Evolutionary conservation across 2,329 filamentous ascomycete genomes (phyloP).

Genomic region (Helicocarpus griseus): DNA sequence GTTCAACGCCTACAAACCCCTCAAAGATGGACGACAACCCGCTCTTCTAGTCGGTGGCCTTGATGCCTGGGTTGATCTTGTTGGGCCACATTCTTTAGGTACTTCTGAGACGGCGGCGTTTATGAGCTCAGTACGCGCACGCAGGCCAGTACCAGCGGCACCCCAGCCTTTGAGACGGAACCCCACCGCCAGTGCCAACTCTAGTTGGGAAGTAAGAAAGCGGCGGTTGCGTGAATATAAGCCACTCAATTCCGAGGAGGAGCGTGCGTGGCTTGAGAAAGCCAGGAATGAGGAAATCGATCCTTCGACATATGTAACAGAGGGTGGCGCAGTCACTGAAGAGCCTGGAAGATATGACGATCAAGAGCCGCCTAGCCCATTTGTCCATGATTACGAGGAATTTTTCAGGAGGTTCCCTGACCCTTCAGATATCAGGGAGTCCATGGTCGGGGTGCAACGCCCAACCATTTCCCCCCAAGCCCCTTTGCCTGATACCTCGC

Average conservation of each 20-base stretch:
- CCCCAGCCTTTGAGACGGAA: conserved; percentile 43
- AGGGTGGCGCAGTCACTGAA: conserved; percentile 30
- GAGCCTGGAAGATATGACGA: conserved; percentile 37
- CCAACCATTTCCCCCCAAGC: conserved; percentile 22
- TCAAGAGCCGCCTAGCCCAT: conserved; percentile 39
- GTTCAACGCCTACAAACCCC: conserved; percentile 69
- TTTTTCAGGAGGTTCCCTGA: conserved; percentile 76
- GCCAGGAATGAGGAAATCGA: conserved; percentile 57
- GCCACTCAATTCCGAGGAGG: conserved; percentile 70
- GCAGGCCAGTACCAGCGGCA: conserved; percentile 22
- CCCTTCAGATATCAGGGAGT: conserved; percentile 49
- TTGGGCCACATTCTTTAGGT: conserved; percentile 58
- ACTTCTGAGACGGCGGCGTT: conserved; percentile 46
- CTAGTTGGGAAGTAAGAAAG: conserved; percentile 46
- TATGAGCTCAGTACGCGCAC: conserved; percentile 35
- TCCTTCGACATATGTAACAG: conserved; percentile 28
- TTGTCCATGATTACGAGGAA: conserved; percentile 67
- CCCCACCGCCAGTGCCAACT: conserved; percentile 41
- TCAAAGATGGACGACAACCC: conserved; percentile 56
- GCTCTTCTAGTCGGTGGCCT: conserved; percentile 74
- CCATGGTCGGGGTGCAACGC: conserved; percentile 40
- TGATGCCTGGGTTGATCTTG: conserved; percentile 74
- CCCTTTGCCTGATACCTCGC: conserved; percentile 22
- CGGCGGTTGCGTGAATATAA: conserved; percentile 51
- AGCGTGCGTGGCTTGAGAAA: conserved; percentile 68